These are phyloP conservation scores for Boletellus ananas DNA, from an alignment of 768 basidiomycete species.

Conservation along the genomic window DNA sequence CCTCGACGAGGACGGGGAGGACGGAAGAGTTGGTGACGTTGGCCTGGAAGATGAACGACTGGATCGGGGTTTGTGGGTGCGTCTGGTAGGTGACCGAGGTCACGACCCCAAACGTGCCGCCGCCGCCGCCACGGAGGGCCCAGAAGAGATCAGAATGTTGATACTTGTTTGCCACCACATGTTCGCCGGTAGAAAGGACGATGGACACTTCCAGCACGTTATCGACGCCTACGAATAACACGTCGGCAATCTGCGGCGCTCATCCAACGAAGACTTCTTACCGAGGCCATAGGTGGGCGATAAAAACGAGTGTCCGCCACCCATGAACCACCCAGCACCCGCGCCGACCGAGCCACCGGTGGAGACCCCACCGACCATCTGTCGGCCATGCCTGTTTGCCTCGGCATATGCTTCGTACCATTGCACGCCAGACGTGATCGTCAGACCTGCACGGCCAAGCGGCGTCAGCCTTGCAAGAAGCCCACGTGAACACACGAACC, in stretches of 20 bases:
- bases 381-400: constrained; percentile 34
- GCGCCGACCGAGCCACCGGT: constrained; percentile 42
- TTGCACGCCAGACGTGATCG: constrained; percentile 39
- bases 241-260: neutral
- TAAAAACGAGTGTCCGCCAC: constrained; percentile 46
- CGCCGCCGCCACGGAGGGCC: constrained; percentile 52
- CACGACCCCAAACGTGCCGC: constrained; percentile 47
- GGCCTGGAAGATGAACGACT: constrained; percentile 24
- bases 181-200: constrained; percentile 41
- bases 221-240: constrained; percentile 39
- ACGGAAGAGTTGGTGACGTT: constrained; percentile 31
- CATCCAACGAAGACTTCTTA: constrained; percentile 8
- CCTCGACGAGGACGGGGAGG: constrained; percentile 30
- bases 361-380: constrained; percentile 45
- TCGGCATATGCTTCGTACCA: constrained; percentile 45
- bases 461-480: too few relatives aligned
- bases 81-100: constrained; percentile 47
- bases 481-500: neutral
- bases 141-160: constrained; percentile 50
- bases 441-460: neutral
- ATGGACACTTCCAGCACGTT: constrained; percentile 44
- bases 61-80: constrained; percentile 36
- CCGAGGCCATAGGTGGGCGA: constrained; percentile 43
- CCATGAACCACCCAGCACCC: constrained; percentile 48
- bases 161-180: constrained; percentile 37